Evolutionary conservation across 2,329 filamentous ascomycete genomes (phyloP).

Genomic region (Didymella segeticola): DNA sequence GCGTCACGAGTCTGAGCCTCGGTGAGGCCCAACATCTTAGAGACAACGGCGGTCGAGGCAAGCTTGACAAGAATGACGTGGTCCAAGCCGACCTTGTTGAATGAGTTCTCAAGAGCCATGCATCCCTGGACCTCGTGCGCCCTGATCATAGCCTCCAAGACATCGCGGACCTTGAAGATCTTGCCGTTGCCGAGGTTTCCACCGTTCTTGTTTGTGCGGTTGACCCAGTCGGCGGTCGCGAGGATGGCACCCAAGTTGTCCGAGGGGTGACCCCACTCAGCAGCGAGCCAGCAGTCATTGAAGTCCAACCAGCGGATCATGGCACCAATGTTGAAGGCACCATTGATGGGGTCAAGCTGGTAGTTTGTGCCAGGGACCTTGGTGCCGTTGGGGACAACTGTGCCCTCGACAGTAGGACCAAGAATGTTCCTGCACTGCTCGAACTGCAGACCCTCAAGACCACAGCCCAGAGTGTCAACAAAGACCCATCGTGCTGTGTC

Average conservation of each 20-base stretch:
- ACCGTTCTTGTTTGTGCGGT: conserved; percentile 87
- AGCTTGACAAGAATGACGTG: conserved; percentile 99
- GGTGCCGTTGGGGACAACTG: conserved; percentile 87
- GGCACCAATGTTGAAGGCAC: conserved; percentile 97
- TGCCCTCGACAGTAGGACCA: conserved; percentile 89
- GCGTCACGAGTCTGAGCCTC: conserved; percentile 94
- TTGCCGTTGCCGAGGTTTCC: conserved; percentile 75
- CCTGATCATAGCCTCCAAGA: conserved; percentile 98
- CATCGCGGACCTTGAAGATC: conserved; percentile 85
- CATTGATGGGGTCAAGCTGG: conserved; percentile 93
- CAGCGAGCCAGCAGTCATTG: conserved; percentile 99
- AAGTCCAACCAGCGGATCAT: conserved; percentile 99
- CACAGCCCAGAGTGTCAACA: conserved; percentile 95
- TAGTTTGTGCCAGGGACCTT: conserved; percentile 91
- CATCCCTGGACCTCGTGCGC: conserved; percentile 99
- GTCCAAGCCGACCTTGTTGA: conserved; percentile 97
- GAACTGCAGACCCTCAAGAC: conserved; percentile 93
- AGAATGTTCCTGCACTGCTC: conserved; percentile 95
- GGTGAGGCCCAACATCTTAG: conserved; percentile 89
- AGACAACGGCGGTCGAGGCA: conserved; percentile 89
- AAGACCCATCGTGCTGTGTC: conserved; percentile 97
- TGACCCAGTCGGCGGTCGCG: conserved; percentile 96
- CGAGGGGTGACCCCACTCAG: conserved; percentile 98
- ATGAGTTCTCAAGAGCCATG: conserved; percentile 95
- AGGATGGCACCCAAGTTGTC: conserved; percentile 98